Evolutionary conservation across 805 yeast genomes (phyloP), one percentile per base, ranked within the genome.

Genomic region (Saturnispora hagleri): DNA sequence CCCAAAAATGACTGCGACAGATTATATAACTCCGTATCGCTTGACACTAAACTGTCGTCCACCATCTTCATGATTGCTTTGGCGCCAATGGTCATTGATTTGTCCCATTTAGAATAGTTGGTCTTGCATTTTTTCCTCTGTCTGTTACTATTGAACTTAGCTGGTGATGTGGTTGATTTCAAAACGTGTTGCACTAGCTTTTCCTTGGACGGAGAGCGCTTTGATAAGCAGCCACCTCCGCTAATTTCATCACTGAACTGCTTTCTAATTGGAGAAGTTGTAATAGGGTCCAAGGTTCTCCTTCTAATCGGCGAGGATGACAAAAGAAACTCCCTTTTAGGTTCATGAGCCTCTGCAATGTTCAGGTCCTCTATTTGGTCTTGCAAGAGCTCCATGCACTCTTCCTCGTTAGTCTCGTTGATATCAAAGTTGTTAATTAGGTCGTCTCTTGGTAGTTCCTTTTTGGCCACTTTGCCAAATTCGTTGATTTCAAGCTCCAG

Each of bases 31-130:
- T 65, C 68, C 7, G 68, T 67, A 55, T 69, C 73, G 51, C 69
- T 65, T 5, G 69, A 66, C 18, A 69, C 69, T 38, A 69, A 58
- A 17, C 71, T 66, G 35, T 68, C 69, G 52, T 69, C 73, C 43
- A 69, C 72, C 72, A 69, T 69, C 18, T 65, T 59, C 57, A 69
- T 54, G 5, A 69, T 68, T 2, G 68, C 71, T 41, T 62, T 62
- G 6, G 69, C 70, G 4, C 70, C 64, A 9, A 69, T 62, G 3
- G 69, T 66, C 65, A 63, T 63, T 3, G 71, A 67, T 50, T 67
- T 68, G 34, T 69, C 73, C 40, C 64, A 56, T 43, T 59, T 60
- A 18, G 68, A 65, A 48, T 63, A 58, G 46, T 58, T 62, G 43
- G 50, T 27, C 9, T 43, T 42, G 28, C 28, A 7, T 26, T 33